phyloP scores from a whole-genome alignment of 2,329 filamentous ascomycete genomes.

The Aschersonia sp. region DNA sequence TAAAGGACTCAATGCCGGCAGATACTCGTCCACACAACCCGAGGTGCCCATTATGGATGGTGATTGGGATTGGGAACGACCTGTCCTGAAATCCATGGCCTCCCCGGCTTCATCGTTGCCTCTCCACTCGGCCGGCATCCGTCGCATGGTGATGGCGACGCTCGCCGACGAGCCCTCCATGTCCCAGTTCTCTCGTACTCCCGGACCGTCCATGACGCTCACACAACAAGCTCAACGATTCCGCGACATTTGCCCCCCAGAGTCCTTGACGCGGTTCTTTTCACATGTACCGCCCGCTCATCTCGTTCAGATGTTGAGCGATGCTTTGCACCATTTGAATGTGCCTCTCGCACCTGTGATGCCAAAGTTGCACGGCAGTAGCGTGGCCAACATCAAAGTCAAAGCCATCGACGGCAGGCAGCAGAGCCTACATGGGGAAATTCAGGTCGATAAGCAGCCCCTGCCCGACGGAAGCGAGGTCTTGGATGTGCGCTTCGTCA shows the following conservation, averaged over 20 bases:
- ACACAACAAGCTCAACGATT: slow-evolving; percentile 85
- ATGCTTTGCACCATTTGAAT: slow-evolving; percentile 73
- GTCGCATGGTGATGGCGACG: slow-evolving; percentile 37
- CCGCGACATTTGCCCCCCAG: slow-evolving; percentile 77
- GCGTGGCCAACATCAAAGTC: slow-evolving; percentile 52
- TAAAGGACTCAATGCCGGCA: slow-evolving; percentile 23
- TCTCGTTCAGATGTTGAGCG: slow-evolving; percentile 64
- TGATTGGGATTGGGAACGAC: slow-evolving; percentile 79
- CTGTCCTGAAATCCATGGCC: slow-evolving; percentile 39
- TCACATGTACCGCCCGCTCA: slow-evolving; percentile 62
- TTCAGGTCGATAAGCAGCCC: slow-evolving; percentile 52
- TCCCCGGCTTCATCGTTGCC: slow-evolving; percentile 21
- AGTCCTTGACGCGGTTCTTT: slow-evolving; percentile 83
- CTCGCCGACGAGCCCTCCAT: slow-evolving; percentile 77
- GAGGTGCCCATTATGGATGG: slow-evolving; percentile 61
- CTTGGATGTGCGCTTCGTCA: slow-evolving; percentile 80
- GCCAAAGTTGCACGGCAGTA: slow-evolving; percentile 35
- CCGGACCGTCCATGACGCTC: slow-evolving; percentile 64
- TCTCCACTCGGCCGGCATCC: slow-evolving; percentile 15
- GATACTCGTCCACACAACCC: slow-evolving; percentile 71
- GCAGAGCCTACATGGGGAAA: slow-evolving; percentile 60
- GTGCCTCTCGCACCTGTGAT: slow-evolving; percentile 49
- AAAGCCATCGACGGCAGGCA: slow-evolving; percentile 58
- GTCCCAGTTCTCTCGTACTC: slow-evolving; percentile 70
- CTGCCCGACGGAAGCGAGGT: slow-evolving; percentile 45